Percentiles rank a stretch among this genome's conserved stretches.
phyloP scores from a whole-genome alignment of 129 eudicot species.

The Flaveria brownii region DNA sequence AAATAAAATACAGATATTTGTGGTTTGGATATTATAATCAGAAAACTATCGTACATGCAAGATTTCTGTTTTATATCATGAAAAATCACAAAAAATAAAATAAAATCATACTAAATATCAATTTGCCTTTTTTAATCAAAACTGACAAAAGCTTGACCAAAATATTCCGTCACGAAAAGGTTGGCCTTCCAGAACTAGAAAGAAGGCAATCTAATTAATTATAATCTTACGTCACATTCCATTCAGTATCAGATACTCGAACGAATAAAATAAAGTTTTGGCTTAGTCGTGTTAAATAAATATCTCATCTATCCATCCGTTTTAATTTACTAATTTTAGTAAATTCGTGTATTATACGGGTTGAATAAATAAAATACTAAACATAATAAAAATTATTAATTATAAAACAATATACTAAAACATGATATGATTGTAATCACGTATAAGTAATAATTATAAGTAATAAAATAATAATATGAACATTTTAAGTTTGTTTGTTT shows the following conservation, averaged over 20 bases:
- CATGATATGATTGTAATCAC: too few species aligned
- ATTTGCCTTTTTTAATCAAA: not conserved
- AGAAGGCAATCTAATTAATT: not conserved
- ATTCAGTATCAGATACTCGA: not conserved
- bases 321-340: too few species aligned
- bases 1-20: not conserved
- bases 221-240: slow-evolving; percentile 11
- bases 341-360: too few species aligned
- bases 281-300: too few species aligned
- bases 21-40: not conserved
- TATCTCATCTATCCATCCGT: too few species aligned
- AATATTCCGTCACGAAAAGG: not conserved
- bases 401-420: too few species aligned
- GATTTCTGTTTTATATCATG: not conserved
- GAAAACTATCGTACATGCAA: not conserved
- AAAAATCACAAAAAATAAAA: not conserved
- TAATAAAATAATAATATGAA: too few species aligned
- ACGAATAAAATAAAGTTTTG: too few species aligned
- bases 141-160: not conserved
- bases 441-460: too few species aligned
- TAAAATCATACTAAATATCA: not conserved
- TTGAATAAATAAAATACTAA: too few species aligned
- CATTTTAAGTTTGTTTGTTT: too few species aligned
- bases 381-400: too few species aligned
- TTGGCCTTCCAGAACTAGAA: slow-evolving; percentile 17